These are phyloP conservation scores for Vitis amurensis DNA, from an alignment of 164 flowering plant species.

Conservation along the genomic window DNA sequence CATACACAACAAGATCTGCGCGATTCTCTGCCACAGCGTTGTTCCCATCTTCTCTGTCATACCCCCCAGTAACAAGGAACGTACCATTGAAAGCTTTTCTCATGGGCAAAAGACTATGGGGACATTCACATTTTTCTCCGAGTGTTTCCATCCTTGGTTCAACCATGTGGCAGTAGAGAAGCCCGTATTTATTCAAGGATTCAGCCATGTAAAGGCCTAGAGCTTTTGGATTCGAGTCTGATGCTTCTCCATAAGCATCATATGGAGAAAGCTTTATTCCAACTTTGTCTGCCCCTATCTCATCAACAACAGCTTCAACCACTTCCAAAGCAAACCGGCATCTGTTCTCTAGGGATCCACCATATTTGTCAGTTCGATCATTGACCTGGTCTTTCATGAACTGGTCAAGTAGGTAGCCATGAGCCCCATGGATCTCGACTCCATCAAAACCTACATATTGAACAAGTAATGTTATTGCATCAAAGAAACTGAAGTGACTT, in stretches of 20 bases:
- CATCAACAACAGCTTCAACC: slow-evolving; percentile 49
- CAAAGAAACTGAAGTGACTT: no score
- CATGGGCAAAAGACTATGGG: slow-evolving; percentile 43
- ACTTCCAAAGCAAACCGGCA: slow-evolving; percentile 54
- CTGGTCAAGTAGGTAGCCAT: slow-evolving; percentile 63
- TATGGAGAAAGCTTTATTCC: slow-evolving; percentile 63
- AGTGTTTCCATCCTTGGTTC: slow-evolving; percentile 51
- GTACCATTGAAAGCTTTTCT: slow-evolving; percentile 50
- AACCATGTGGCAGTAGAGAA: slow-evolving; percentile 49
- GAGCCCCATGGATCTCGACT: slow-evolving; percentile 65
- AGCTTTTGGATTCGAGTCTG: slow-evolving; percentile 53
- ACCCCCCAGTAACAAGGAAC: slow-evolving; percentile 50
- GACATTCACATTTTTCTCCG: slow-evolving; percentile 17
- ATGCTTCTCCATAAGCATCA: slow-evolving; percentile 36
- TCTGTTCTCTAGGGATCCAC: slow-evolving; percentile 56
- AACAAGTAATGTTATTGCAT: background rate
- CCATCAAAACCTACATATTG: slow-evolving; percentile 52
- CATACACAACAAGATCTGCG: slow-evolving; percentile 27
- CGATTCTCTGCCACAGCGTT: slow-evolving; percentile 26
- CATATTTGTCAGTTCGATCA: slow-evolving; percentile 58
- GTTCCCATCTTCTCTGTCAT: slow-evolving; percentile 43
- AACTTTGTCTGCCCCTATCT: slow-evolving; percentile 57
- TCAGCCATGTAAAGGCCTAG: slow-evolving; percentile 54
- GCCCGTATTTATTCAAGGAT: slow-evolving; percentile 38
- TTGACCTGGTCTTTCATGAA: slow-evolving; percentile 63